Evolutionary conservation across 371 early-diverging fungal species (phyloP).

Genomic region (Mortierella sp.): DNA sequence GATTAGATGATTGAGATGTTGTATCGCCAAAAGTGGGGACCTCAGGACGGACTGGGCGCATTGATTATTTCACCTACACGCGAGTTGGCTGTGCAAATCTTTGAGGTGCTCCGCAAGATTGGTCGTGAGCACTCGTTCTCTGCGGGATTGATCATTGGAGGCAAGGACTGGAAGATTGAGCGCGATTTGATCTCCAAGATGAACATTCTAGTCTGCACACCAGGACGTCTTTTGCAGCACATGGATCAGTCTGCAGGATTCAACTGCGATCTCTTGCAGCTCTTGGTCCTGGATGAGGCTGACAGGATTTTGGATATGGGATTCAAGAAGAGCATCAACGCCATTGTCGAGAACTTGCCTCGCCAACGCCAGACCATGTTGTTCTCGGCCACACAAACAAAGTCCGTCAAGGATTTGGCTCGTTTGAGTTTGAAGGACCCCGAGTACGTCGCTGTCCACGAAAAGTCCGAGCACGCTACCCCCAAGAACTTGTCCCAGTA

Average conservation of each 20-base stretch:
- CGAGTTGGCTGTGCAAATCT: constrained; percentile 98
- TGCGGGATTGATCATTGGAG: constrained; percentile 98
- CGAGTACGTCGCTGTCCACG: constrained; percentile 96
- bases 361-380: constrained; percentile 91
- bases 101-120: constrained; percentile 92
- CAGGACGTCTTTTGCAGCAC: constrained; percentile 98
- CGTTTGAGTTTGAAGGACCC: constrained; percentile 91
- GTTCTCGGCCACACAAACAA: constrained; percentile 98
- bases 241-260: constrained; percentile 97
- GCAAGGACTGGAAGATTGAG: constrained; percentile 93
- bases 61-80: constrained; percentile 99
- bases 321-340: constrained; percentile 95
- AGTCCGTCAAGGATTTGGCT: constrained; percentile 94
- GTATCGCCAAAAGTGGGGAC: constrained; percentile 87
- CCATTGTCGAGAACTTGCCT: constrained; percentile 94
- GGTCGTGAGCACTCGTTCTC: constrained; percentile 91
- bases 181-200: constrained; percentile 88
- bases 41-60: constrained; percentile 91
- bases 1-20: constrained; percentile 84
- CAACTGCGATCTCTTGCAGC: constrained; percentile 86
- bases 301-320: constrained; percentile 97
- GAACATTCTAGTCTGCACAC: constrained; percentile 98
- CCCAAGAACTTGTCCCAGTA: constrained; percentile 88
- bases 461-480: constrained; percentile 85
- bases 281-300: constrained; percentile 98